These are phyloP conservation scores for Prunus armeniaca DNA, from an alignment of 306 rosid species.

Conservation along the genomic window DNA sequence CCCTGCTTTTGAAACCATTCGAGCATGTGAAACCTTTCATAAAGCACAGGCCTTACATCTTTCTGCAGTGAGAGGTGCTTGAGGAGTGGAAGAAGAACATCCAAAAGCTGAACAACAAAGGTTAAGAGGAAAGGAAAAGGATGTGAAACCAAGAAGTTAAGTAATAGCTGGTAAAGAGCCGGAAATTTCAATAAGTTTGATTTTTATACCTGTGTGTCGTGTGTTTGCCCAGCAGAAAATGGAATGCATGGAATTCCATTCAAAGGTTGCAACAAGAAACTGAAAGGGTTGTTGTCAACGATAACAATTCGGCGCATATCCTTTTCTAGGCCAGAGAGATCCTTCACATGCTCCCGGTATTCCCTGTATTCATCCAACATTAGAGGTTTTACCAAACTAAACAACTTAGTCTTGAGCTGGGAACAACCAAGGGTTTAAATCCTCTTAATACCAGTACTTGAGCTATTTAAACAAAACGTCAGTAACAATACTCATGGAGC, in stretches of 20 bases:
- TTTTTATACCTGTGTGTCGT: conserved; percentile 72
- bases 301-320: conserved; percentile 75
- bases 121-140: not conserved
- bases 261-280: conserved; percentile 86
- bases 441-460: not conserved
- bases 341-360: conserved; percentile 90
- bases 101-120: conserved; percentile 60
- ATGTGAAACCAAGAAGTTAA: not conserved
- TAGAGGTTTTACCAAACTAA: conserved; percentile 9
- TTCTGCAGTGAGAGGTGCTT: conserved; percentile 73
- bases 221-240: conserved; percentile 82
- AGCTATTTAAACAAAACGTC: not conserved
- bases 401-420: not conserved
- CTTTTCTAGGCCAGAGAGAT: conserved; percentile 73
- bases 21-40: conserved; percentile 88
- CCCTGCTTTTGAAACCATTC: conserved; percentile 99
- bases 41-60: conserved; percentile 80
- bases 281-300: conserved; percentile 97
- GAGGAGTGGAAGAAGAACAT: conserved; percentile 95
- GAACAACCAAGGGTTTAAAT: not conserved
- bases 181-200: not conserved
- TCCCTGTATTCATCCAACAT: conserved; percentile 54
- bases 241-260: conserved; percentile 97
- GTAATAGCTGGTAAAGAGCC: not conserved
- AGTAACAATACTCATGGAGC: not conserved